Base-by-base conservation (phyloP, 2,329 filamentous ascomycete species). In the Talaromyces sp. region DNA sequence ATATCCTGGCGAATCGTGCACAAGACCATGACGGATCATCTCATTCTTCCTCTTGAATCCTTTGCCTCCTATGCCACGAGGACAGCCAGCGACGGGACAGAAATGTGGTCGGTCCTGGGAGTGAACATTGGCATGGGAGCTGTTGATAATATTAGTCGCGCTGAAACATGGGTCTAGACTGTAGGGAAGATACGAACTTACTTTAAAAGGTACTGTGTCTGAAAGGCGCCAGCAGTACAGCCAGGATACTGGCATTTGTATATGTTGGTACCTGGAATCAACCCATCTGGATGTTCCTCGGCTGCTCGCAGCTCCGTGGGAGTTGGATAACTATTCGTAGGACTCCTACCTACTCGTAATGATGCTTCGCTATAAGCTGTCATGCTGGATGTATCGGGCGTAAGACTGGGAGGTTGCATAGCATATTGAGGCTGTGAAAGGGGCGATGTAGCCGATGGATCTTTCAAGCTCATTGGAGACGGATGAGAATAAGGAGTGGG, bases 1-100 rank as follows among this genome's bases (percentile, higher is more conserved):
- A 73, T 98, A 99, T 67, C 94, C 94, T 1, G 95, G 95, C 7
- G 92, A 96, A 69, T 93, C 90, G 74, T 99, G 95, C 3, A 98
- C 95, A 2, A 98, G 85, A 1, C 94, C 93, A 72, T 89, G 87
- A n/a, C 87, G 81, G 67, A 89, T 88, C 87, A 89, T 89, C 73
- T 89, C 87, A 68, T 89, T 89, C 73, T 89, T 89, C 36, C 87
- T 82, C 73, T 89, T 89, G 79, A 89, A 89, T 1, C 87, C 87
- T 71, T 86, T 86, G 22, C 87, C 87, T n/a, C 85, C 85, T 68
- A 85, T 80, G n/a, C 80, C 82, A 45, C 87, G 82, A 13, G 84
- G 78, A 70, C 87, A 89, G 4, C 80, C 83, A 27, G 80, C 76
- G 8, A 88, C 82, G 1, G 86, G 84, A 72, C 87, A 89, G 71